Base-by-base conservation (phyloP, 2,329 filamentous ascomycete species). In the Pestalotiopsis sp. region DNA sequence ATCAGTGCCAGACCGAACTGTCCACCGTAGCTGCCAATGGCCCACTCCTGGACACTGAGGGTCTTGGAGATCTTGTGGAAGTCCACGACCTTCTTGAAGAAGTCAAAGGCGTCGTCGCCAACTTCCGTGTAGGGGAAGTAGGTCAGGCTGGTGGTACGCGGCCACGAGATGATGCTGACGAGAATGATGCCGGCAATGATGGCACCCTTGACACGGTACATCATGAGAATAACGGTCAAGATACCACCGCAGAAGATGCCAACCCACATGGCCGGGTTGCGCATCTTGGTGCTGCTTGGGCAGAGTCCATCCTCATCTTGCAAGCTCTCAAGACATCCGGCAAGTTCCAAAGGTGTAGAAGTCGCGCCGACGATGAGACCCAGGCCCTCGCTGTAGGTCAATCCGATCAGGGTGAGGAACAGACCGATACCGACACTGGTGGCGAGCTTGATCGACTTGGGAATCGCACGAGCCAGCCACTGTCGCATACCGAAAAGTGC, bases 121-220 rank as follows among this genome's bases (percentile, higher is more conserved):
- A 91, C 79, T 0, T 84, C 73, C 0, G 88, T 93, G 75, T 95
- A 85, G 0, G 94, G 93, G 81, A 97, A 97, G 79, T 92, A 94
- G 5, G 93, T 95, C 68, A 97, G 90, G 0, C 86, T 78, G 0
- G 93, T 95, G 20, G 84, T 82, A 27, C 94, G 88, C 0, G 94
- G 94, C 94, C 94, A 97, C 9, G 93, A 97, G 79, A 96, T 94
- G 80, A 97, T 91, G 71, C 91, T 94, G 68, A 97, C 93, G 31
- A 97, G 87, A 31, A 95, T 79, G 72, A 97, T 96, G 49, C 94
- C 94, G 45, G 89, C 87, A 74, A 97, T 94, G 75, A 97, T 92
- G 68, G 94, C 94, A 68, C 93, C 93, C 82, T 95, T 95, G 80
- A 97, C 89, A 23, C 93, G 90, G 80, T 94, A 97, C 84, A 95